Conservation (phyloP, 257 asterid species). For the Rauvolfia tetraphylla region DNA sequence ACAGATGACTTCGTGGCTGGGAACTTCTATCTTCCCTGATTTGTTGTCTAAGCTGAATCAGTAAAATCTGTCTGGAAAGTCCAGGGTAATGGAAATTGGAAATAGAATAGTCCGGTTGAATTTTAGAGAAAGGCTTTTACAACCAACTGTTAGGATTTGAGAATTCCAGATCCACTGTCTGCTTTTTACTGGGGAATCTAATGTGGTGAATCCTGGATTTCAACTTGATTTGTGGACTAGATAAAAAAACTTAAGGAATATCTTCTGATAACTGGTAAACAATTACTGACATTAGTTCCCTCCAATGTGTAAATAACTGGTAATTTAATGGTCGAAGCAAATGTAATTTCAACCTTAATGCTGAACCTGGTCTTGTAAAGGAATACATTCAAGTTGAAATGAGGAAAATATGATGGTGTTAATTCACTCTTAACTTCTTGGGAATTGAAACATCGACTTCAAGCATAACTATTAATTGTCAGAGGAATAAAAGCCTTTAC, state of each 20-base stretch:
- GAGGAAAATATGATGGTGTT: too few relatives aligned
- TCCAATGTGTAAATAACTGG: too few relatives aligned
- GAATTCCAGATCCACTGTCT: not conserved
- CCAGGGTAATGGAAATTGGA: not conserved
- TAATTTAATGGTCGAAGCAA: too few relatives aligned
- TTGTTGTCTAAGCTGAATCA: not conserved
- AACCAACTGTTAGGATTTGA: not conserved
- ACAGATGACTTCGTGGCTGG: not conserved
- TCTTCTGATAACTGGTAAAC: too few relatives aligned
- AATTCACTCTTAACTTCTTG: not conserved
- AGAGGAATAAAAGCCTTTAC: not conserved
- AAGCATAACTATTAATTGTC: not conserved
- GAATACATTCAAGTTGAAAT: not conserved
- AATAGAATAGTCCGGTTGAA: not conserved
- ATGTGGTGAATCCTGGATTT: not conserved
- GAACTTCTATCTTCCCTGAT: not conserved
- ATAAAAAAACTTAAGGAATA: not conserved
- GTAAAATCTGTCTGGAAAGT: not conserved
- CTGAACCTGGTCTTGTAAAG: not conserved
- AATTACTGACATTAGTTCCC: too few relatives aligned
- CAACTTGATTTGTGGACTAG: not conserved
- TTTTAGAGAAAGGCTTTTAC: not conserved
- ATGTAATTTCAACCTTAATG: not conserved
- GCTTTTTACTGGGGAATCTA: not conserved
- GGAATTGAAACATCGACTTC: not conserved